Evolutionary conservation across 768 basidiomycete species (phyloP).

Genomic region (Trametes villosa): DNA sequence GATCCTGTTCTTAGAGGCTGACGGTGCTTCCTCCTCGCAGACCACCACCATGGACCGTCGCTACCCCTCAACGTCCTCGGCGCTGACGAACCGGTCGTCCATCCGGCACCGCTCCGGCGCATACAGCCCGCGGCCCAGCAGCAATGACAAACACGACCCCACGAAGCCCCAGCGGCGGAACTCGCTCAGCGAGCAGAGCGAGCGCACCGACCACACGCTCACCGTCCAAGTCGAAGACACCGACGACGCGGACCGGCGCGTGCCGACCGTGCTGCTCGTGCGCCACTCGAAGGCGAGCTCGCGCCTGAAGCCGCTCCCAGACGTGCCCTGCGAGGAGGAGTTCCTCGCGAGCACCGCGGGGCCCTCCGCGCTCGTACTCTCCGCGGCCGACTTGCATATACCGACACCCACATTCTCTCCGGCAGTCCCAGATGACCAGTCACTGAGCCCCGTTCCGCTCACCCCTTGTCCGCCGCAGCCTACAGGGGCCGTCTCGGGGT

Average conservation of each 20-base stretch:
- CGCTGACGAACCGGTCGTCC: constrained; percentile 11
- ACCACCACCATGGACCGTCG: constrained; percentile 26
- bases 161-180: neutral
- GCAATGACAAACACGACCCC: neutral
- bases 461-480: constrained; percentile 23
- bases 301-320: constrained; percentile 16
- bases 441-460: constrained; percentile 25
- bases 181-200: constrained; percentile 13
- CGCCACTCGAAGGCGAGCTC: constrained; percentile 15
- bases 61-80: constrained; percentile 25
- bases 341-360: neutral
- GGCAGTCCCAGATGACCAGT: neutral
- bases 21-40: neutral
- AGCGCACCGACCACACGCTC: constrained; percentile 17
- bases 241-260: constrained; percentile 8
- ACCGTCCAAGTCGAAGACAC: constrained; percentile 31
- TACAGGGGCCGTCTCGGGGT: neutral
- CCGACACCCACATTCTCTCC: constrained; percentile 2
- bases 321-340: constrained; percentile 9
- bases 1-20: constrained; percentile 1
- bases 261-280: constrained; percentile 28
- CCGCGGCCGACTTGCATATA: neutral
- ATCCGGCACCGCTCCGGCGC: constrained; percentile 32
- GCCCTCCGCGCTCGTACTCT: neutral
- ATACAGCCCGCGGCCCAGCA: constrained; percentile 19